Percentiles rank a stretch among this genome's conserved stretches.
Evolutionary conservation across 257 asterid genomes (phyloP).

Genomic region (Coffea canephora): DNA sequence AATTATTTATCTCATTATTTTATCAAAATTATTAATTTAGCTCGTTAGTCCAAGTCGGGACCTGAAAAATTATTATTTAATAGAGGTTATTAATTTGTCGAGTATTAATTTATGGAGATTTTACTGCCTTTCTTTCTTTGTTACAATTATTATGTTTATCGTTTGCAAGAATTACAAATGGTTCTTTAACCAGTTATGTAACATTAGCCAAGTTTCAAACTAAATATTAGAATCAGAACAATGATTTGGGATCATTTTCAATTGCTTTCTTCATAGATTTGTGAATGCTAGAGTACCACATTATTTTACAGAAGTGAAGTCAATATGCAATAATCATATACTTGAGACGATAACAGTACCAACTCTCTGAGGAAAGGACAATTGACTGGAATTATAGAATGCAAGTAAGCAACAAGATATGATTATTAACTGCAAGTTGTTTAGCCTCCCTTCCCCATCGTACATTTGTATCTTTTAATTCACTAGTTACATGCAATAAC

Average conservation of each 20-base stretch:
- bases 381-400: background rate
- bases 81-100: no score
- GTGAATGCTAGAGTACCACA: background rate
- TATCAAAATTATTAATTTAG: no score
- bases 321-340: background rate
- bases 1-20: no score
- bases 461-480: background rate
- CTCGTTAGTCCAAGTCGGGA: no score
- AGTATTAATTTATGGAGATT: no score
- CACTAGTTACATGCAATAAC: background rate
- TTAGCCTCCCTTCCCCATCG: background rate
- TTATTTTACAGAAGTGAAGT: background rate
- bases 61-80: no score
- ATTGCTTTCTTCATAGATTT: background rate
- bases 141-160: no score
- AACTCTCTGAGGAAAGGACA: background rate
- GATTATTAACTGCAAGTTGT: background rate
- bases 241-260: background rate
- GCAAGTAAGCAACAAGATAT: constrained; percentile 1
- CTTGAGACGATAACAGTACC: background rate
- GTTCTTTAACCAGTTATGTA: background rate
- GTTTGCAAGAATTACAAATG: background rate
- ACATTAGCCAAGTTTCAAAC: background rate
- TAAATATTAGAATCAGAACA: background rate
- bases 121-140: no score